Base-by-base conservation (phyloP, 139 green algal genomes). In the Tetradesmus lagerheimii region DNA sequence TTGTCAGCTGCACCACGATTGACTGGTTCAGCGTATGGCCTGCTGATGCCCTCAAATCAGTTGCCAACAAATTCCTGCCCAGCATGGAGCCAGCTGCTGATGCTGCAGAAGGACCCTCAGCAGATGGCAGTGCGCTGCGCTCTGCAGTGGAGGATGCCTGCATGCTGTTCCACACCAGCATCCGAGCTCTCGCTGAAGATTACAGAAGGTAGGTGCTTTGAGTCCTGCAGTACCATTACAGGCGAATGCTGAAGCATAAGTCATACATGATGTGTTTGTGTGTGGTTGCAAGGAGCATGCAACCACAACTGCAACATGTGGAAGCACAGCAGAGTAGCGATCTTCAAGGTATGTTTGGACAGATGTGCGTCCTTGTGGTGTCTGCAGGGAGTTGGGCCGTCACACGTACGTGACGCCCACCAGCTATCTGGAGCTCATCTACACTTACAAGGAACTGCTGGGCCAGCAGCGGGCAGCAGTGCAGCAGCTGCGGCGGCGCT, bases 1-100 rank as follows among this genome's bases (percentile, higher is more conserved):
- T 98, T 31, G 95, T 98, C 83, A 97, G 97, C 92, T 97, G 96
- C 95, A 97, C 93, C 92, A 97, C 95, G 34, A 97, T 98, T 66
- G 96, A 98, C 93, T 98, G 96, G 96, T 98, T 96, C 91, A 83
- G 86, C 11, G 96, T 97, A 85, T 98, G 96, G 96, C 96, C 96
- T 1, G 84, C 93, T 9, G 95, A 98, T 45, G 97, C 95, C 16
- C 93, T 98, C 71, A 95, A 96, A 89, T 94, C 90, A 43, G 97
- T 98, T 67, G 96, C 96, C 71, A 95, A 95, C 75, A 95, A 94
- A 84, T 98, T 98, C 93, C 89, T 98, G 88, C 92, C 96, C 29
- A 95, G 96, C 50, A 89, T 97, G 38, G 89, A 94, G 34, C 31
- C 76, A 34, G 35, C 47, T 41, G 45, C 20, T 41, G 31, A 23